Evolutionary conservation across 371 early-diverging fungal genomes (phyloP), one percentile per base, ranked within the genome.

Genomic region (Zychaea mexicana): DNA sequence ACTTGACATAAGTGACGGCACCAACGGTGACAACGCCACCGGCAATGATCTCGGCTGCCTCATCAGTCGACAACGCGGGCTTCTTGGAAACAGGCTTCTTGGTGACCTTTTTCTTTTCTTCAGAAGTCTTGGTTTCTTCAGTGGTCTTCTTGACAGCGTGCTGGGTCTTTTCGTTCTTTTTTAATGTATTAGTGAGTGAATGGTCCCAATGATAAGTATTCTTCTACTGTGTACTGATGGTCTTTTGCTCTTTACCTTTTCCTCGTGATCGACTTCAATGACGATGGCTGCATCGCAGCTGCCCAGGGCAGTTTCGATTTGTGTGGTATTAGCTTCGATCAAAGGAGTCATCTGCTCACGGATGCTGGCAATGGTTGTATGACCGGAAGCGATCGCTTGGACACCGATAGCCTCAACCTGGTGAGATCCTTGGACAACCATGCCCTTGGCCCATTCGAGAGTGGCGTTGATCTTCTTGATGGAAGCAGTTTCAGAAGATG

Each of bases 1-100:
- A 47, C n/a, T 47, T 36, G 8, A 26, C 57, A 46, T 31, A 19
- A 19, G 19, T 24, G 21, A 26, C 31, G 3, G 62, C 24, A 21
- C 70, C 67, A 31, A 72, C 67, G 58, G 67, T 38, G 15, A 49
- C 60, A 27, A 58, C 63, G 15, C 52, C 24, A n/a, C 63, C 56
- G 17, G 42, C 56, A 5, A 53, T 31, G 13, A 42, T 27, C 15
- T 21, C 56, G 10, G 46, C 57, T 1, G 27, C 31, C 13, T 19
- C 31, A 39, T n/a, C 39, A 39, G 39, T 39, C 13, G 39, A 39
- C 13, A 52, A 52, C 3, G 39, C 15, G n/a, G 39, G 39, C 39
- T 39, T 39, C 15, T 39, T 13, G 39, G 3, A 13, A 5, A 9
- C 55, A 1, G 30, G 55, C 32, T 54, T 54, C 15, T 32, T 24